Base-by-base conservation (phyloP, 306 rosid genomes). In the Inga laurina region DNA sequence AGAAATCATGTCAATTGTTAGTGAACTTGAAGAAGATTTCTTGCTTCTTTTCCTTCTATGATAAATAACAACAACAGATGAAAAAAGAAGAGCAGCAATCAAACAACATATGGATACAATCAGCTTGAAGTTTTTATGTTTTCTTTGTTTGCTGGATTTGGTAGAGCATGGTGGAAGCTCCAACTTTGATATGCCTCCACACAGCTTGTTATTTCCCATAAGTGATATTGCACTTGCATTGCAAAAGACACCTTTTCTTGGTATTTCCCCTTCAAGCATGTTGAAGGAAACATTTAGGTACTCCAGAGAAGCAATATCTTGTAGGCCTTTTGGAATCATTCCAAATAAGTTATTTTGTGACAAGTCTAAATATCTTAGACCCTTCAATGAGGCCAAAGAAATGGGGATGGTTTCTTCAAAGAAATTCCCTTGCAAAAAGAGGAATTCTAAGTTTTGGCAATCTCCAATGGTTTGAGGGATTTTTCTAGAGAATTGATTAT, bases 271-370 rank as follows among this genome's bases (percentile, higher is more conserved):
- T 3, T 62, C 68, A 24, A 62, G 35, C 37, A 62, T 22, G 32
- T 62, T 62, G 68, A 62, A 62, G 15, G 68, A 62, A 62, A 62
- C 2, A 62, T 62, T 69, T 51, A 71, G 41, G 62, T 52, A 71
- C 10, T 12, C n/a, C 19, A 59, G n/a, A n/a, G n/a, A 12, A 51
- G 13, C 4, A 70, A 80, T 73, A 5, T 35, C 21, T 4, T 69
- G 24, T 3, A 70, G 8, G 41, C 2, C 44, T 2, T 35, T 34
- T n/a, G 69, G 77, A 49, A 79, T 14, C 4, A 12, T 18, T 2
- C 76, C 68, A 10, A 37, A 67, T 21, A 79, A 35, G n/a, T 79
- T 79, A 46, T 79, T 79, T 30, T 45, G 45, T 18, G 82, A 79
- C 37, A 79, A 44, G 39, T 79, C 76, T 49, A 34, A 11, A 45